These are phyloP conservation scores for Piedraia hortae DNA, from an alignment of 2,329 filamentous ascomycete genomes.

Conservation along the genomic window DNA sequence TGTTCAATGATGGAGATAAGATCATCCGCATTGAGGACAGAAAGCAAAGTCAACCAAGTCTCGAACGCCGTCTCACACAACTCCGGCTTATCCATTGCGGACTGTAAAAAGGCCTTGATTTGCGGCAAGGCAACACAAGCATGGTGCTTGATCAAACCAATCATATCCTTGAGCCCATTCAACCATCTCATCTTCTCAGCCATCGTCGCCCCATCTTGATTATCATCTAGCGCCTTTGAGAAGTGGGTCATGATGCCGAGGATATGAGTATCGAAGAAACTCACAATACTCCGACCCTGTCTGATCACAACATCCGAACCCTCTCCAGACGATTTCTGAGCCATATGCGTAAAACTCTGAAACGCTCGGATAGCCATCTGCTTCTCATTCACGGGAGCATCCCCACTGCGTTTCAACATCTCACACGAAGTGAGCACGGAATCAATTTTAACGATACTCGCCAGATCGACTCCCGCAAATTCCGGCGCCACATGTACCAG, in stretches of 20 bases:
- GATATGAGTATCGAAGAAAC: conserved; percentile 59
- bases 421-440: conserved; percentile 52
- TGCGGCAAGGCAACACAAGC: conserved; percentile 64
- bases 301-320: conserved; percentile 19
- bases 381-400: conserved; percentile 27
- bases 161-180: conserved; percentile 65
- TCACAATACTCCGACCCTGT: conserved; percentile 31
- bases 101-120: conserved; percentile 77
- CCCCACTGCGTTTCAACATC: conserved; percentile 52
- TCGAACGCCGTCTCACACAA: conserved; percentile 56
- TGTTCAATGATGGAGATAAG: conserved; percentile 59
- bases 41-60: conserved; percentile 61
- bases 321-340: conserved; percentile 18
- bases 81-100: conserved; percentile 45
- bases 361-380: conserved; percentile 21
- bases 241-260: conserved; percentile 68
- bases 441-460: conserved; percentile 44
- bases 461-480: conserved; percentile 37
- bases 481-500: conserved; percentile 40
- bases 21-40: conserved; percentile 48
- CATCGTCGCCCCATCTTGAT: conserved; percentile 28
- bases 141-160: conserved; percentile 43
- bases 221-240: conserved; percentile 41
- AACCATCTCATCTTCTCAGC: conserved; percentile 51
- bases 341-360: conserved; percentile 19